phyloP scores from a whole-genome alignment of 225 moss, liverwort and hornwort genomes.

The Antitrichia curtipendula region DNA sequence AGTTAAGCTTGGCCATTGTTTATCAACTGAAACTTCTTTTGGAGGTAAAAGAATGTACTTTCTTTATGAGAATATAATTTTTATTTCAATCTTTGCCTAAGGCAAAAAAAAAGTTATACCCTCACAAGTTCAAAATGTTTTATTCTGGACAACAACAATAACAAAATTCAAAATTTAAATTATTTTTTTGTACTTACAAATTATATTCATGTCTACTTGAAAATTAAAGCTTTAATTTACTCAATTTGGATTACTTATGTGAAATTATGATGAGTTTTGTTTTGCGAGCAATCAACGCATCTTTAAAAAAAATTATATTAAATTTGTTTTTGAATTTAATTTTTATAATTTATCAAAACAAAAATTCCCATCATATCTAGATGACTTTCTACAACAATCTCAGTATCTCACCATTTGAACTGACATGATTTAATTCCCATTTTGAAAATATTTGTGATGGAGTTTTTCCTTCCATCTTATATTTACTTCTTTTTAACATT shows the following conservation, averaged over 20 bases:
- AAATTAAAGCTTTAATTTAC: not conserved
- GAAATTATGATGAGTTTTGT: not conserved
- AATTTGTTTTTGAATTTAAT: rapidly evolving
- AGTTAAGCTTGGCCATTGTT: no score
- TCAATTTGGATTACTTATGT: not conserved
- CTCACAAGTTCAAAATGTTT: not conserved
- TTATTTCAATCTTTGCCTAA: rapidly evolving
- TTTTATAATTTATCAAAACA: not conserved
- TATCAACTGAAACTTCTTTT: not conserved
- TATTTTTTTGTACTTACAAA: rapidly evolving
- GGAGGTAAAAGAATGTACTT: rapidly evolving
- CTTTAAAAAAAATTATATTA: not conserved
- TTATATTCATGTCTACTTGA: not conserved
- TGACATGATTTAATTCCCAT: not conserved
- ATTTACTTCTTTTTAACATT: not conserved
- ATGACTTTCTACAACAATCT: not conserved
- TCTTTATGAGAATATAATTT: rapidly evolving
- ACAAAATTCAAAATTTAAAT: rapidly evolving
- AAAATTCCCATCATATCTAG: rapidly evolving
- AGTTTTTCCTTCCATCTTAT: not conserved
- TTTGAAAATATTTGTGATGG: rapidly evolving
- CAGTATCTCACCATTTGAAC: rapidly evolving
- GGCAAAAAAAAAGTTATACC: rapidly evolving
- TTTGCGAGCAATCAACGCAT: not conserved
- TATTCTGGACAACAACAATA: rapidly evolving